Conservation (phyloP, 768 basidiomycete species). For the Inosperma sp. region DNA sequence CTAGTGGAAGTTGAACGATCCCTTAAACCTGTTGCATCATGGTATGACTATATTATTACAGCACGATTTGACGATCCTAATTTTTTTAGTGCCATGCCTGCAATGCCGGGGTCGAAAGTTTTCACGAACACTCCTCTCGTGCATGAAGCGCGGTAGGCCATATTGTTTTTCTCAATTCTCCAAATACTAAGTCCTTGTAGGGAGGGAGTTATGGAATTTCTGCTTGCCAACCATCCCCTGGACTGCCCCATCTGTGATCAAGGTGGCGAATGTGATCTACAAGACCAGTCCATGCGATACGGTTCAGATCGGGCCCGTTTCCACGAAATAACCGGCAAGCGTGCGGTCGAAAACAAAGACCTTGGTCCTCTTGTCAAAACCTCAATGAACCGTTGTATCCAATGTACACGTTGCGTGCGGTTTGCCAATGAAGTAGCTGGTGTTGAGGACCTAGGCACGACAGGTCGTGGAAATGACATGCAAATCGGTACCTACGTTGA, state of each 20-base stretch:
- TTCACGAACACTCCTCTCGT: slow-evolving; percentile 91
- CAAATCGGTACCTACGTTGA: slow-evolving; percentile 99
- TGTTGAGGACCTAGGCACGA: slow-evolving; percentile 94
- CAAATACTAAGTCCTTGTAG: slow-evolving; percentile 35
- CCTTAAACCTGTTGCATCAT: slow-evolving; percentile 92
- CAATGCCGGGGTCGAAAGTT: slow-evolving; percentile 90
- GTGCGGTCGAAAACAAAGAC: slow-evolving; percentile 97
- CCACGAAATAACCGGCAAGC: slow-evolving; percentile 97
- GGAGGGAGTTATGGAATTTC: slow-evolving; percentile 99
- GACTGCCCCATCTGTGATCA: slow-evolving; percentile 99
- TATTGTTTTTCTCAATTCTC: neutral
- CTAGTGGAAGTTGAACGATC: slow-evolving; percentile 95
- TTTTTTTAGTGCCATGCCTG: slow-evolving; percentile 81
- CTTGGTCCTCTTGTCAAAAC: slow-evolving; percentile 98
- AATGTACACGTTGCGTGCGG: slow-evolving; percentile 97
- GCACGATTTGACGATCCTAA: neutral
- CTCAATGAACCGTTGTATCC: slow-evolving; percentile 98
- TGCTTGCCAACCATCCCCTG: slow-evolving; percentile 94
- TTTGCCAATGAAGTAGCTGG: slow-evolving; percentile 99
- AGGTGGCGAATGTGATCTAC: slow-evolving; percentile 97
- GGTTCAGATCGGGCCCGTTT: slow-evolving; percentile 96
- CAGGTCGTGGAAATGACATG: slow-evolving; percentile 95
- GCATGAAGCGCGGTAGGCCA: slow-evolving; percentile 71
- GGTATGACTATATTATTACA: slow-evolving; percentile 40
- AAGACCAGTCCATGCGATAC: slow-evolving; percentile 99